These are phyloP conservation scores for Xylaria arbuscula DNA, from an alignment of 2,329 filamentous ascomycete species.

Conservation along the genomic window DNA sequence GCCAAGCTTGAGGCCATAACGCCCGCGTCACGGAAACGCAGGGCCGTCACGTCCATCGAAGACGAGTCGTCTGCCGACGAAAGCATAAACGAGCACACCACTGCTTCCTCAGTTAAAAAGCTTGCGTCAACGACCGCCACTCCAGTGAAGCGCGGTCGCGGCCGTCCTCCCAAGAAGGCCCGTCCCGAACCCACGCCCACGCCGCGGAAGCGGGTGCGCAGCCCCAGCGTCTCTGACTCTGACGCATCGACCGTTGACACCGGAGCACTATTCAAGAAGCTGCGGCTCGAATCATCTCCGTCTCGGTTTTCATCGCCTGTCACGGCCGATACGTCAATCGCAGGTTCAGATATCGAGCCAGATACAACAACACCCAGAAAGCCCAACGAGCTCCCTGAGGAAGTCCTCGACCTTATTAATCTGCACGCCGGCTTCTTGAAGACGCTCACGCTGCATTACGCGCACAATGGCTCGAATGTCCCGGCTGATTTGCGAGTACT, in stretches of 20 bases:
- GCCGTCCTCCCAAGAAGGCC: slow-evolving; percentile 47
- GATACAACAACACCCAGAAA: slow-evolving; percentile 43
- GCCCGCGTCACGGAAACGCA: slow-evolving; percentile 52
- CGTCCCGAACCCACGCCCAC: slow-evolving; percentile 42
- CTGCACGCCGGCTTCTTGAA: slow-evolving; percentile 76
- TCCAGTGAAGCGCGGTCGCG: slow-evolving; percentile 44
- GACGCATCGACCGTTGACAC: slow-evolving; percentile 50
- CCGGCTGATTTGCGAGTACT: slow-evolving; percentile 73
- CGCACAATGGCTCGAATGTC: slow-evolving; percentile 71
- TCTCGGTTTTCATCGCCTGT: slow-evolving; percentile 49
- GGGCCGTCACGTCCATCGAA: slow-evolving; percentile 46
- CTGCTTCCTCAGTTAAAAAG: slow-evolving; percentile 30
- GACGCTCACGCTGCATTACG: slow-evolving; percentile 74
- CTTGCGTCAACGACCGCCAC: slow-evolving; percentile 8
- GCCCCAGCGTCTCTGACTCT: slow-evolving; percentile 49
- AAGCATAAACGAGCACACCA: slow-evolving; percentile 37
- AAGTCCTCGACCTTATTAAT: slow-evolving; percentile 69
- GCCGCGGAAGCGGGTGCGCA: slow-evolving; percentile 48
- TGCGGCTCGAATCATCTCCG: slow-evolving; percentile 55
- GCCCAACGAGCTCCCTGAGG: slow-evolving; percentile 57
- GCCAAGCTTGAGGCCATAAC: slow-evolving; percentile 55
- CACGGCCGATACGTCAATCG: slow-evolving; percentile 54
- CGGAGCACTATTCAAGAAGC: slow-evolving; percentile 55
- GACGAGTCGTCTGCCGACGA: slow-evolving; percentile 50
- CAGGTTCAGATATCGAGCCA: slow-evolving; percentile 52